These are phyloP conservation scores for Trichosporon sp. DNA, from an alignment of 1,284 basidiomycete species.

Conservation along the genomic window DNA sequence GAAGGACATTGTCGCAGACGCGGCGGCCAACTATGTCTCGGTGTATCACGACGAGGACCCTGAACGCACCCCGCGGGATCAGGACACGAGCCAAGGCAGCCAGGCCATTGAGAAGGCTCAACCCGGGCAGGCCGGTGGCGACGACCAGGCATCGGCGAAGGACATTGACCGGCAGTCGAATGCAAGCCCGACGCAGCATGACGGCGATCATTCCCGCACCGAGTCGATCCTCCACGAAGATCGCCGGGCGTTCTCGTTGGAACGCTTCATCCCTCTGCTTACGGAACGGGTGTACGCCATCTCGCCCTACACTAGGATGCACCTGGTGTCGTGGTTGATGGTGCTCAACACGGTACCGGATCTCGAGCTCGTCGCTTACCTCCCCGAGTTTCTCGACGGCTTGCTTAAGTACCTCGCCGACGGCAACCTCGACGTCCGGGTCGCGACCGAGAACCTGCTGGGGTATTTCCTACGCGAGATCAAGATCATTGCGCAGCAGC, in stretches of 20 bases:
- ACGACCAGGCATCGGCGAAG: background rate
- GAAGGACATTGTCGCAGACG: slow-evolving; percentile 96
- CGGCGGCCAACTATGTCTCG: slow-evolving; percentile 90
- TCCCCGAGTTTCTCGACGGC: slow-evolving; percentile 92
- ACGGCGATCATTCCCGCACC: slow-evolving; percentile 7
- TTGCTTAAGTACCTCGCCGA: slow-evolving; percentile 92
- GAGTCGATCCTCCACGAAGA: slow-evolving; percentile 23
- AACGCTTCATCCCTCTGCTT: slow-evolving; percentile 89
- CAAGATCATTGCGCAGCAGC: slow-evolving; percentile 70
- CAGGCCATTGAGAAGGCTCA: background rate
- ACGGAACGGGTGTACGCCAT: slow-evolving; percentile 90
- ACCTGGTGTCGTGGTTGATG: slow-evolving; percentile 93
- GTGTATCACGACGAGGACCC: slow-evolving; percentile 57
- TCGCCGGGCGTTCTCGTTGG: slow-evolving; percentile 74
- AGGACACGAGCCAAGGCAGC: slow-evolving; percentile 51
- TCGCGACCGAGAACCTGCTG: slow-evolving; percentile 84
- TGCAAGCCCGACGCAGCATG: slow-evolving; percentile 4
- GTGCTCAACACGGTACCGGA: slow-evolving; percentile 96
- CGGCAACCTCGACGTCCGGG: slow-evolving; percentile 85
- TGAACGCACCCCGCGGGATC: slow-evolving; percentile 20
- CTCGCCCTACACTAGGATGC: slow-evolving; percentile 92
- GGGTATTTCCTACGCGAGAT: slow-evolving; percentile 92
- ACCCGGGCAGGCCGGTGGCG: background rate
- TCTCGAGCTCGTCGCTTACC: slow-evolving; percentile 85
- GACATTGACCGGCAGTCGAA: slow-evolving; percentile 4